Conservation (phyloP, 2,329 filamentous ascomycete genomes). For the Emericellopsis cladophorae region DNA sequence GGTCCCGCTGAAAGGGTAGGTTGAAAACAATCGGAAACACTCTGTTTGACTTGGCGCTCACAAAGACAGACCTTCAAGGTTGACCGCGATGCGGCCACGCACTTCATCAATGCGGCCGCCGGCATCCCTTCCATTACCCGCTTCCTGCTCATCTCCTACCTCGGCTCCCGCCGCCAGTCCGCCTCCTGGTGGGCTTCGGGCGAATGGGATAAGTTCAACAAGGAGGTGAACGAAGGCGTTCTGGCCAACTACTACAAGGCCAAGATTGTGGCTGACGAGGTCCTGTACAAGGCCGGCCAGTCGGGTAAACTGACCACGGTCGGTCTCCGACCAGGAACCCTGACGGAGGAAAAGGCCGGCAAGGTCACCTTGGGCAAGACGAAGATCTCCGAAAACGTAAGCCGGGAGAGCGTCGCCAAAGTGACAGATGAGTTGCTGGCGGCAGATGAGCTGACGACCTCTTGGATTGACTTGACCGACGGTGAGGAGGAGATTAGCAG, state of each 20-base stretch:
- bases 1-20: constrained; percentile 36
- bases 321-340: constrained; percentile 36
- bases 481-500: constrained; percentile 33
- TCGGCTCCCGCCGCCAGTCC: constrained; percentile 35
- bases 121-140: constrained; percentile 39
- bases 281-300: constrained; percentile 33
- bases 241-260: constrained; percentile 45
- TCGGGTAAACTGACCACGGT: constrained; percentile 32
- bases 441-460: constrained; percentile 28
- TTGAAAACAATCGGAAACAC: neutral
- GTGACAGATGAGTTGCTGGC: constrained; percentile 44
- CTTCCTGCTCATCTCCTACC: constrained; percentile 54
- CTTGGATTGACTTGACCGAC: constrained; percentile 43
- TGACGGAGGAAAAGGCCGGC: constrained; percentile 36
- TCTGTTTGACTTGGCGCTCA: constrained; percentile 1
- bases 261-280: constrained; percentile 48
- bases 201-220: constrained; percentile 32
- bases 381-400: constrained; percentile 24
- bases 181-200: constrained; percentile 44
- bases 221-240: constrained; percentile 20
- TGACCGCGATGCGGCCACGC: constrained; percentile 50
- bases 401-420: constrained; percentile 46
- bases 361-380: constrained; percentile 34
- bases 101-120: constrained; percentile 48
- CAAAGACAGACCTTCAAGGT: constrained; percentile 36